A percentile compares a stretch with the other conserved stretches of the same genome.
phyloP scores from a whole-genome alignment of 306 rosid species.

The Castanospermum australe region DNA sequence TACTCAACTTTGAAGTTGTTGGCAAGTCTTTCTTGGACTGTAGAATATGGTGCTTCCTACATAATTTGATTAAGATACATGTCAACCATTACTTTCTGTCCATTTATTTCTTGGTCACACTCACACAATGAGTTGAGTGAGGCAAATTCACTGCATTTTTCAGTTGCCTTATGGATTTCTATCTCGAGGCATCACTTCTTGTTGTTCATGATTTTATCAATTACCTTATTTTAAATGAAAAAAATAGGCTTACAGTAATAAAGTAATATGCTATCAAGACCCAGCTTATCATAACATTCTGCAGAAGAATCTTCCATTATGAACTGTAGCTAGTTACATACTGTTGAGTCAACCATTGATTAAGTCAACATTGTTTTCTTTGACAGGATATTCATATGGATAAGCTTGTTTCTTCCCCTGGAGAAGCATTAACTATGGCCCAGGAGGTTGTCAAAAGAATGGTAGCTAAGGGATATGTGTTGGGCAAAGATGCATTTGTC shows the following conservation, averaged over 20 bases:
- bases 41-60: neutral
- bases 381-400: constrained; percentile 50
- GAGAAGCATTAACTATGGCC: constrained; percentile 75
- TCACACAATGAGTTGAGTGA: neutral
- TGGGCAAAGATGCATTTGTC: constrained; percentile 75
- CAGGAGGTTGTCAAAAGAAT: constrained; percentile 84
- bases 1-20: neutral
- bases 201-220: neutral
- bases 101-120: neutral
- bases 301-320: neutral
- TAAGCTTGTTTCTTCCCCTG: constrained; percentile 56
- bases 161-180: neutral
- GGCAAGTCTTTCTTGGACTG: neutral
- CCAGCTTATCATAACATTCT: neutral
- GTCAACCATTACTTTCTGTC: neutral
- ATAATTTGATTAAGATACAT: constrained; percentile 4
- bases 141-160: neutral
- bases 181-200: neutral
- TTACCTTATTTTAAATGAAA: neutral
- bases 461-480: constrained; percentile 87
- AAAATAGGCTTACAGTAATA: neutral
- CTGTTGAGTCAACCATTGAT: neutral
- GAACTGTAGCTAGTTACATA: neutral
- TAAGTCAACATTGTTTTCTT: neutral
- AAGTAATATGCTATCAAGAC: neutral